A percentile compares a stretch with the other conserved stretches of the same genome.
Evolutionary conservation across 768 basidiomycete genomes (phyloP).

Genomic region (Boletus sp.): DNA sequence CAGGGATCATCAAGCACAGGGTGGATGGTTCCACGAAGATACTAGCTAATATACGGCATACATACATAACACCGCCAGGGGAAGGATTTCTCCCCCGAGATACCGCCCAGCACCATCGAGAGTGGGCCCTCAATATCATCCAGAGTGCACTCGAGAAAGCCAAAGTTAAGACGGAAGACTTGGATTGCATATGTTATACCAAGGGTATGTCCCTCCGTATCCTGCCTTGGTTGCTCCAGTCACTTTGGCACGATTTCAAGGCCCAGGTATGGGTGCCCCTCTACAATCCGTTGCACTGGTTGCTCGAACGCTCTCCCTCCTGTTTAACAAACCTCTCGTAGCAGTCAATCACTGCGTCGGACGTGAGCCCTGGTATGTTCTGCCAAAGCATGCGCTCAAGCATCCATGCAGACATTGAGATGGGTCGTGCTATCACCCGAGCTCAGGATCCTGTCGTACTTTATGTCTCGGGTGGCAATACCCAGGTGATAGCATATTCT

Average conservation of each 20-base stretch:
- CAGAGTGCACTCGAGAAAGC: slow-evolving; percentile 71
- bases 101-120: slow-evolving; percentile 92
- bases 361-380: slow-evolving; percentile 51
- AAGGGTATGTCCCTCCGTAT: slow-evolving; percentile 61
- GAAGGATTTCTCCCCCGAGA: slow-evolving; percentile 96
- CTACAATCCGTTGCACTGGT: slow-evolving; percentile 93
- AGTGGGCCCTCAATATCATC: slow-evolving; percentile 86
- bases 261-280: slow-evolving; percentile 99
- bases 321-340: slow-evolving; percentile 88
- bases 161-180: slow-evolving; percentile 62
- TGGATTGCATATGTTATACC: slow-evolving; percentile 96
- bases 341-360: slow-evolving; percentile 99
- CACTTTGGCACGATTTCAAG: slow-evolving; percentile 37
- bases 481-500: slow-evolving; percentile 98
- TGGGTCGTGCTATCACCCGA: slow-evolving; percentile 93
- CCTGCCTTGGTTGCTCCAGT: neutral
- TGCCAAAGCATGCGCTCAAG: neutral
- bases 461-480: slow-evolving; percentile 98
- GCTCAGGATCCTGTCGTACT: slow-evolving; percentile 95
- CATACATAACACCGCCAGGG: slow-evolving; percentile 98
- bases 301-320: slow-evolving; percentile 82
- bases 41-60: slow-evolving; percentile 91
- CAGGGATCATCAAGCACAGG: slow-evolving; percentile 84
- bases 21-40: slow-evolving; percentile 70
- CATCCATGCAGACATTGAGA: slow-evolving; percentile 81